These are phyloP conservation scores for Colletotrichum shisoi DNA, from an alignment of 2,329 filamentous ascomycete genomes.

Conservation along the genomic window DNA sequence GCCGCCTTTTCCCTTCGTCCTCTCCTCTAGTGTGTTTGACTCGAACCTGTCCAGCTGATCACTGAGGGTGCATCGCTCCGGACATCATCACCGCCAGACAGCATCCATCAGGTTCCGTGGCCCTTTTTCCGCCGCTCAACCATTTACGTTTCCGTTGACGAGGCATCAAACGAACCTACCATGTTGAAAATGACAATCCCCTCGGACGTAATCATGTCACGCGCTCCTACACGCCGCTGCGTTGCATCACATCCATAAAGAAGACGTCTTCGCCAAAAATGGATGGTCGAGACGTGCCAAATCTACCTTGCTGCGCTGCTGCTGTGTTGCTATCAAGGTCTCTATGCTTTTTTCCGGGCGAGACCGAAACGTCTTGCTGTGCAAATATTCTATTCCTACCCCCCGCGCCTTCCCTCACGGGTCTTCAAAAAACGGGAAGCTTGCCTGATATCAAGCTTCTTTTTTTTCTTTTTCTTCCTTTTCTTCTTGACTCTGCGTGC, in stretches of 20 bases:
- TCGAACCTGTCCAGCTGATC: conserved; percentile 4
- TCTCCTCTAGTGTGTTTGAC: background rate
- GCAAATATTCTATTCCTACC: background rate
- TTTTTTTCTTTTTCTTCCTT: too few relatives aligned
- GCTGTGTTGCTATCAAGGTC: background rate
- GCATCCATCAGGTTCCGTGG: background rate
- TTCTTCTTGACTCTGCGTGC: too few relatives aligned
- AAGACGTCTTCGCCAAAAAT: background rate
- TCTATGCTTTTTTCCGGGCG: background rate
- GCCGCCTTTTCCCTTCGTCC: background rate
- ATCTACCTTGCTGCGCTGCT: background rate
- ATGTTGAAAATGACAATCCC: background rate
- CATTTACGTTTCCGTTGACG: background rate
- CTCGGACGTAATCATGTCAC: background rate
- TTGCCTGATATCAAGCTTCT: conserved; percentile 3
- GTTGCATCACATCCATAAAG: conserved; percentile 1
- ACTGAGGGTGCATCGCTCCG: background rate
- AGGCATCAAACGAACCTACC: background rate
- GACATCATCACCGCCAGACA: background rate
- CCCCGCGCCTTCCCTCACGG: background rate
- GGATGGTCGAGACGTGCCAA: background rate
- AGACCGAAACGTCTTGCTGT: too few relatives aligned
- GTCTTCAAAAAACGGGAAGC: too few relatives aligned
- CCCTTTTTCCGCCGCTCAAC: background rate
- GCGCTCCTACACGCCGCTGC: background rate